Evolutionary conservation across 2,329 filamentous ascomycete genomes (phyloP).

Genomic region (Neoascochyta sp.): DNA sequence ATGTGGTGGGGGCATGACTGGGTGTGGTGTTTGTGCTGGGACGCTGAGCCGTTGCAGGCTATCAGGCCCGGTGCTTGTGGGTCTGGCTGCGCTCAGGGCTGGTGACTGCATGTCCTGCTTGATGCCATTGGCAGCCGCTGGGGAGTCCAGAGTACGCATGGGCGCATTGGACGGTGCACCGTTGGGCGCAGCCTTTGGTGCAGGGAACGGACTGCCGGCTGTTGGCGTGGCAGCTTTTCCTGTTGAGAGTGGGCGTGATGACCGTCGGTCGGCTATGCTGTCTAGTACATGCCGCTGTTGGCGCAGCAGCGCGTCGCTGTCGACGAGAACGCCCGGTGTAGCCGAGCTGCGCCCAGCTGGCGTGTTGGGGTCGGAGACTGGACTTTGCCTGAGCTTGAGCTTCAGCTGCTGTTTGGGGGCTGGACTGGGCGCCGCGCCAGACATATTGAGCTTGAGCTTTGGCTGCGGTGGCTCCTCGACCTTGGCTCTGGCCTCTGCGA

Average conservation of each 20-base stretch:
- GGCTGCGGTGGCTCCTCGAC: slow-evolving; percentile 70
- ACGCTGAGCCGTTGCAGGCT: slow-evolving; percentile 27
- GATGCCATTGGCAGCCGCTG: slow-evolving; percentile 31
- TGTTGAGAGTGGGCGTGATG: slow-evolving; percentile 25
- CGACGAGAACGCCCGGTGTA: slow-evolving; percentile 50
- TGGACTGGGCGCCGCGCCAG: slow-evolving; percentile 26
- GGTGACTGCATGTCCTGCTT: slow-evolving; percentile 46
- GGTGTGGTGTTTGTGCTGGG: slow-evolving; percentile 30
- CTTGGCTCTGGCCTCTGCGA: slow-evolving; percentile 67
- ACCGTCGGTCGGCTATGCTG: slow-evolving; percentile 43
- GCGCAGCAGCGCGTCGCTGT: slow-evolving; percentile 52
- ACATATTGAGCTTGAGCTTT: slow-evolving; percentile 77
- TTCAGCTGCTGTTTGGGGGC: slow-evolving; percentile 54
- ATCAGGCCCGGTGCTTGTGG: slow-evolving; percentile 37
- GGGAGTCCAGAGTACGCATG: slow-evolving; percentile 34
- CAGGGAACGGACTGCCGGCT: slow-evolving; percentile 27
- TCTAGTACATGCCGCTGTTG: slow-evolving; percentile 52
- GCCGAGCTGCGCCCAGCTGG: slow-evolving; percentile 41
- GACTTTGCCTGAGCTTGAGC: slow-evolving; percentile 52
- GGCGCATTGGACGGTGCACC: no score
- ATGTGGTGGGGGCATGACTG: slow-evolving; percentile 41
- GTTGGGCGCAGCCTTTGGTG: slow-evolving; percentile 19
- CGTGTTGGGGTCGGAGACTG: slow-evolving; percentile 39
- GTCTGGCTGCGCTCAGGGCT: slow-evolving; percentile 39
- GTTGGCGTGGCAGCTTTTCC: slow-evolving; percentile 26